Conservation (phyloP, 805 yeast genomes). For the Candida broadrunensis region DNA sequence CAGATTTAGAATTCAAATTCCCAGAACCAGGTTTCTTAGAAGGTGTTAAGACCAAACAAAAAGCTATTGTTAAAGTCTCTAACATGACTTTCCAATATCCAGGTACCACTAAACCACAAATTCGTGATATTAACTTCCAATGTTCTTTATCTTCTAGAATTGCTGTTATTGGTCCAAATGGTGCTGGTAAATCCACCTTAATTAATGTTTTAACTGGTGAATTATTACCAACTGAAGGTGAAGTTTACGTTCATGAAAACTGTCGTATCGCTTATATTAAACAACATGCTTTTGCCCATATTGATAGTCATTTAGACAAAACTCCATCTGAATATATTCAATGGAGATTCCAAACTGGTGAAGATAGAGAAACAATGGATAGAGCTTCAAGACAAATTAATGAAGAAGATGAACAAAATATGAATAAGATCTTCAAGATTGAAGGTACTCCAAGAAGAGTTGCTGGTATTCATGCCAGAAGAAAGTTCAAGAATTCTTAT, state of each 20-base stretch:
- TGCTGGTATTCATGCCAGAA: conserved; percentile 89
- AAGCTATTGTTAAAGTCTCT: conserved; percentile 97
- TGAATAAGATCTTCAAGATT: conserved; percentile 99
- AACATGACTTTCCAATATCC: conserved; percentile 99
- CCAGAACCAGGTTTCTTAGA: conserved; percentile 99
- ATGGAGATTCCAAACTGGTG: conserved; percentile 99
- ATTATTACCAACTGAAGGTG: conserved; percentile 96
- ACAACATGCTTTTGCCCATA: conserved; percentile 99
- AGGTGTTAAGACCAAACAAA: conserved; percentile 99
- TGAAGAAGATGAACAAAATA: conserved; percentile 94
- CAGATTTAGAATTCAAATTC: conserved; percentile 94
- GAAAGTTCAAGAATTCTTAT: conserved; percentile 99
- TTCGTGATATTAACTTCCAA: conserved; percentile 90
- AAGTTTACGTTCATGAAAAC: conserved; percentile 99
- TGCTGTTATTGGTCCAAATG: conserved; percentile 99
- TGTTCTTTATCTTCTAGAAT: conserved; percentile 99
- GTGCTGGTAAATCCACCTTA: conserved; percentile 99
- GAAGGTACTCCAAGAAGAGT: conserved; percentile 99
- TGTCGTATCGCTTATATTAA: conserved; percentile 99
- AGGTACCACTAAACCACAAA: conserved; percentile 97
- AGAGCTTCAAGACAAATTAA: conserved; percentile 98
- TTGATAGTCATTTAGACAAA: conserved; percentile 97
- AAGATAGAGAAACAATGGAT: conserved; percentile 99
- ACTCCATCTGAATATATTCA: conserved; percentile 99
- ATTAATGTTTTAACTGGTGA: conserved; percentile 99